These are phyloP conservation scores for Limonium bicolor DNA, from an alignment of 148 eudicot genomes.

Conservation along the genomic window DNA sequence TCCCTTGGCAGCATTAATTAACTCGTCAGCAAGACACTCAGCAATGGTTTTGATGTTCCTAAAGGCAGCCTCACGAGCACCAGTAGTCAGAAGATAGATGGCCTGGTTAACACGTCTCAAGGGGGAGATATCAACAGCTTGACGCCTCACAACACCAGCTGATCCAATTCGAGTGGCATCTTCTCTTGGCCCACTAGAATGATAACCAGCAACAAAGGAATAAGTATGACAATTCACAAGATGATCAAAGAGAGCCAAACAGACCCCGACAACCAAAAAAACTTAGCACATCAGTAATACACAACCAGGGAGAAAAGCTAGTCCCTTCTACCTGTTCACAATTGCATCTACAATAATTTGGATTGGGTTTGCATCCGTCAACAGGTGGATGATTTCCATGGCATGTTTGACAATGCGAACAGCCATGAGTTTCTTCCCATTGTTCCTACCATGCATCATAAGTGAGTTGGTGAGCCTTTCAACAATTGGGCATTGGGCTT, in stretches of 20 bases:
- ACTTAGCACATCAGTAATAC: not conserved
- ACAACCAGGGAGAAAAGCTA: not conserved
- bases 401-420: slow-evolving; percentile 5
- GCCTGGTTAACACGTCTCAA: slow-evolving; percentile 6
- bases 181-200: slow-evolving; percentile 1
- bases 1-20: slow-evolving; percentile 6
- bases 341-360: slow-evolving; percentile 5
- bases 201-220: not conserved
- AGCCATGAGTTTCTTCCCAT: slow-evolving; percentile 5
- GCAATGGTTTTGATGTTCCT: slow-evolving; percentile 6
- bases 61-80: slow-evolving; percentile 4
- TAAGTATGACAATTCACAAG: not conserved
- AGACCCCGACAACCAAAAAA: not conserved
- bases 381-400: slow-evolving; percentile 4
- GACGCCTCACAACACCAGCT: slow-evolving; percentile 6
- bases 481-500: slow-evolving; percentile 4
- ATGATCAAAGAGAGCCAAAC: not conserved
- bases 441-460: slow-evolving; percentile 4
- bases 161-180: slow-evolving; percentile 5
- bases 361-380: slow-evolving; percentile 3
- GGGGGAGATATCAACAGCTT: slow-evolving; percentile 5
- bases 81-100: slow-evolving; percentile 3
- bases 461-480: slow-evolving; percentile 5
- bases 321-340: not conserved
- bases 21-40: slow-evolving; percentile 5